These are phyloP conservation scores for Stereocaulon alpinum DNA, from an alignment of 495 filamentous ascomycete genomes.

Conservation along the genomic window DNA sequence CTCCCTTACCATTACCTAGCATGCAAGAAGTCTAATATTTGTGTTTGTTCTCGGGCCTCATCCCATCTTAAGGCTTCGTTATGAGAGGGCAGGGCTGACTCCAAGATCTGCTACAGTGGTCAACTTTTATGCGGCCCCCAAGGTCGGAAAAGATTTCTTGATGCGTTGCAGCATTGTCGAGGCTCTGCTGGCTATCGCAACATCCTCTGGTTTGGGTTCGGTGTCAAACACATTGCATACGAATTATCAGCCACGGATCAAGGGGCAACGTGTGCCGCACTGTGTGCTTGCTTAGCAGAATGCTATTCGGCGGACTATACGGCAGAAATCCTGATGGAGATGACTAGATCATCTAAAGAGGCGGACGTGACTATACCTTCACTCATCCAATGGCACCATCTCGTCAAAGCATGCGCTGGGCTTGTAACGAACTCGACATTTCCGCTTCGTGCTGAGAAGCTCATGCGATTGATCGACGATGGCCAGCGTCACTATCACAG, in stretches of 20 bases:
- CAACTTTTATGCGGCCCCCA: neutral
- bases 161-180: neutral
- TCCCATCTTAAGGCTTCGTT: too few species aligned
- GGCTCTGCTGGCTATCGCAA: neutral
- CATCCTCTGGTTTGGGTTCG: neutral
- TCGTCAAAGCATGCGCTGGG: neutral
- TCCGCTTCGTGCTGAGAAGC: neutral
- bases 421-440: neutral
- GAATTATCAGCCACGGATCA: neutral
- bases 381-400: neutral
- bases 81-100: too few species aligned
- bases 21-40: too few species aligned
- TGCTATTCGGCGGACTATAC: neutral
- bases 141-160: neutral
- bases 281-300: neutral
- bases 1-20: too few species aligned
- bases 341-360: neutral
- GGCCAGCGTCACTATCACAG: too few species aligned
- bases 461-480: neutral
- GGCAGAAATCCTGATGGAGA: neutral
- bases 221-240: neutral
- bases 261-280: neutral
- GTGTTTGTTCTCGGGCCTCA: too few species aligned
- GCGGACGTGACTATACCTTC: neutral
- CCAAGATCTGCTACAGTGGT: too few species aligned